Percentiles rank a stretch among this genome's conserved stretches.
Evolutionary conservation across 805 yeast species (phyloP).

Genomic region (Metschnikowia amazonensis): DNA sequence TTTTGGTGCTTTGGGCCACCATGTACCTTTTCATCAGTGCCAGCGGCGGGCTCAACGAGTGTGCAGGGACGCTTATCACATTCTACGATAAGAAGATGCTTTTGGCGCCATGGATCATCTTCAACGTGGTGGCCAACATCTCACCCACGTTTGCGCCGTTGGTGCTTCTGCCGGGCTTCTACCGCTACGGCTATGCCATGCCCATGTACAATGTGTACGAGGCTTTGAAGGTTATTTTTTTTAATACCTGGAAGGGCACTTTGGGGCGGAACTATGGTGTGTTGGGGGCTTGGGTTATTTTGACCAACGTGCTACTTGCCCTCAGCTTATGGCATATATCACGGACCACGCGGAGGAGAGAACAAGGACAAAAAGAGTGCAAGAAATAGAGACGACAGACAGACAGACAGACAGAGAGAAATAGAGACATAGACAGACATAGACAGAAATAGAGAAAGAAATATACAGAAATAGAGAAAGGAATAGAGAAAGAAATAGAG

Average conservation of each 20-base stretch:
- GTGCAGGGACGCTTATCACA: constrained; percentile 20
- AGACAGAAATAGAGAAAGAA: too few relatives aligned
- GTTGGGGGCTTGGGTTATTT: constrained; percentile 28
- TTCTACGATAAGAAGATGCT: constrained; percentile 19
- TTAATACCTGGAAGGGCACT: constrained; percentile 31
- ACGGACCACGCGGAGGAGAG: too few relatives aligned
- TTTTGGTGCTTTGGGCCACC: constrained; percentile 32
- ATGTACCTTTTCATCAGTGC: constrained; percentile 29
- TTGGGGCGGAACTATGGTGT: constrained; percentile 31
- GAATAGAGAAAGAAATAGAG: too few relatives aligned
- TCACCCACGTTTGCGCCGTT: constrained; percentile 34
- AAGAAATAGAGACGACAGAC: too few relatives aligned
- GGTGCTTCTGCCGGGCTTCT: constrained; percentile 29
- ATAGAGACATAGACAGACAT: too few relatives aligned
- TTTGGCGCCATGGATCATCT: constrained; percentile 30
- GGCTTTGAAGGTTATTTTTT: constrained; percentile 31
- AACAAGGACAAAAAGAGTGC: too few relatives aligned
- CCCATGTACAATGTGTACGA: constrained; percentile 35
- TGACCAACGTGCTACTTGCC: constrained; percentile 10
- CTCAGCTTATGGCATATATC: constrained; percentile 6
- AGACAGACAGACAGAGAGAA: too few relatives aligned
- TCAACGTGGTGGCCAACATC: constrained; percentile 27
- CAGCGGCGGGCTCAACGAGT: constrained; percentile 28
- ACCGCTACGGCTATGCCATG: constrained; percentile 34
- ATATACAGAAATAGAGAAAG: too few relatives aligned